These are phyloP conservation scores for Colletotrichum sp. DNA, from an alignment of 2,329 filamentous ascomycete genomes.

Conservation along the genomic window DNA sequence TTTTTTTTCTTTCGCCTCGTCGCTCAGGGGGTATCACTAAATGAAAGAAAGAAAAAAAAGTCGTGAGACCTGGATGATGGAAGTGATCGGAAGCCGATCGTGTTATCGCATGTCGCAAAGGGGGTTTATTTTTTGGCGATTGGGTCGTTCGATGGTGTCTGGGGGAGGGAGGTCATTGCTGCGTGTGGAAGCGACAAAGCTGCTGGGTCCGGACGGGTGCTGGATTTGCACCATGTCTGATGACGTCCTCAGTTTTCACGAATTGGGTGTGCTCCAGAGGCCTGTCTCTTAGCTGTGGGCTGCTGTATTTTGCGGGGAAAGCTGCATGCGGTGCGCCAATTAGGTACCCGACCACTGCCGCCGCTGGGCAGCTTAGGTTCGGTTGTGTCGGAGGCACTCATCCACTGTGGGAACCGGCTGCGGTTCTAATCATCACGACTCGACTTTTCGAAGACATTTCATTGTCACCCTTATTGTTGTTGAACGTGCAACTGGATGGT, in stretches of 20 bases:
- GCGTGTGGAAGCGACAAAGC: slow-evolving; percentile 10
- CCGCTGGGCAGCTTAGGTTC: background rate
- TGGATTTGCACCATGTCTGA: slow-evolving; percentile 19
- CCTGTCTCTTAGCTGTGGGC: slow-evolving; percentile 5
- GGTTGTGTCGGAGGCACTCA: background rate
- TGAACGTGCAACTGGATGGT: background rate
- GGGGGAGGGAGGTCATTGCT: slow-evolving; percentile 11
- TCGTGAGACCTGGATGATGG: background rate
- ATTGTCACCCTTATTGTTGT: background rate
- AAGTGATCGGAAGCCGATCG: background rate
- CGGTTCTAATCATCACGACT: background rate
- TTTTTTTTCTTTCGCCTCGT: background rate
- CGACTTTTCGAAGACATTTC: background rate
- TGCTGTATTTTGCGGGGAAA: slow-evolving; percentile 21
- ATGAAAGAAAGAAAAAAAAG: background rate
- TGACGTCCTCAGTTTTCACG: slow-evolving; percentile 21
- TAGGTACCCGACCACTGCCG: slow-evolving; percentile 9
- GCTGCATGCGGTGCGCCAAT: slow-evolving; percentile 19
- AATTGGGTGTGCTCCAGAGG: background rate
- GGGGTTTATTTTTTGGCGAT: background rate
- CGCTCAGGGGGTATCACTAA: slow-evolving; percentile 11
- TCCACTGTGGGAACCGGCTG: background rate
- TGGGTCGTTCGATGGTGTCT: background rate
- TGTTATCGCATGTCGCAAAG: slow-evolving; percentile 15
- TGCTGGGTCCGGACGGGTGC: slow-evolving; percentile 8